Evolutionary conservation across 2,329 filamentous ascomycete genomes (phyloP).

Genomic region (Grosmannia serpens): DNA sequence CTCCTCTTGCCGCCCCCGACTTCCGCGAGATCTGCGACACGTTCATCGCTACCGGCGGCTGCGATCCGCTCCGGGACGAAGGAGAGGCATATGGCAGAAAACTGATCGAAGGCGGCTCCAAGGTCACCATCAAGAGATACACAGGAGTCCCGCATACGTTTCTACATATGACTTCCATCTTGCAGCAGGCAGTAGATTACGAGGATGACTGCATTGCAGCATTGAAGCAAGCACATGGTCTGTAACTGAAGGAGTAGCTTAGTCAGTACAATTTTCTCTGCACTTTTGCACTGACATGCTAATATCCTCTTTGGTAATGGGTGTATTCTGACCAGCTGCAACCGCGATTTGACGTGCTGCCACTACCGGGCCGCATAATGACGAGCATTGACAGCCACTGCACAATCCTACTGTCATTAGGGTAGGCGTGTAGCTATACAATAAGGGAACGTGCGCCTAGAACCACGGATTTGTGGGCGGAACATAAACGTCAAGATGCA

Average conservation of each 20-base stretch:
- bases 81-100: background rate
- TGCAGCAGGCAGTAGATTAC: background rate
- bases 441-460: too few species aligned
- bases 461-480: too few species aligned
- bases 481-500: too few species aligned
- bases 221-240: background rate
- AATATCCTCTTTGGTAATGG: too few species aligned
- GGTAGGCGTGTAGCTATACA: too few species aligned
- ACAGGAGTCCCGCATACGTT: background rate
- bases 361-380: too few species aligned
- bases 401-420: too few species aligned
- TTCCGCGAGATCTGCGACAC: background rate
- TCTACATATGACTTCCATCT: background rate
- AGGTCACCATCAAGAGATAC: background rate
- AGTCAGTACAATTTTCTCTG: too few species aligned
- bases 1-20: background rate
- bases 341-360: too few species aligned
- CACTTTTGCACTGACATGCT: too few species aligned
- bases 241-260: background rate
- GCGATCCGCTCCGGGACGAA: background rate
- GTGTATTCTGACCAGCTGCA: too few species aligned
- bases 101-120: background rate
- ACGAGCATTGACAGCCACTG: too few species aligned
- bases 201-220: background rate
- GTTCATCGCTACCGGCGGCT: background rate